Percentiles rank a stretch among this genome's conserved stretches.
These are phyloP conservation scores for Saccharomyces hybrid DNA, from an alignment of 1,139 yeast species.

Conservation along the genomic window DNA sequence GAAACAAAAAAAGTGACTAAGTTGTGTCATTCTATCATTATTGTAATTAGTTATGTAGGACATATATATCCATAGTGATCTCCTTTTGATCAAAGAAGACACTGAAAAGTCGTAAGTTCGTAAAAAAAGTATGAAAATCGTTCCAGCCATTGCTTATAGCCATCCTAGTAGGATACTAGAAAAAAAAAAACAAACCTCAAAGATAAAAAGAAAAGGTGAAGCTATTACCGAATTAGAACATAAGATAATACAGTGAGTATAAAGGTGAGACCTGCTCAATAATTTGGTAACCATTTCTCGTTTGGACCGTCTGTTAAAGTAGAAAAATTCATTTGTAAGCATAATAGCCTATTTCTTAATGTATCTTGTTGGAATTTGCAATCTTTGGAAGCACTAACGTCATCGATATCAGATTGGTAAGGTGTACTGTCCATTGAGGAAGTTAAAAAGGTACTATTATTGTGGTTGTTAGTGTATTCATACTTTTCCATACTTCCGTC, in stretches of 20 bases:
- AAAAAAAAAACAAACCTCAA: neutral
- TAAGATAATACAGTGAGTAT: neutral
- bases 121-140: neutral
- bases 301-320: neutral
- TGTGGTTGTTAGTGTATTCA: neutral
- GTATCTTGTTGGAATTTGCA: neutral
- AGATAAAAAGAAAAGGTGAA: neutral
- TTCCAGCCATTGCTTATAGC: neutral
- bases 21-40: neutral
- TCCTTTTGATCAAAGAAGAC: neutral
- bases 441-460: neutral
- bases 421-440: constrained; percentile 3
- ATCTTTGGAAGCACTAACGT: neutral
- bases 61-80: neutral
- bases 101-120: neutral
- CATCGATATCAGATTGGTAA: constrained; percentile 1
- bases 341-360: neutral
- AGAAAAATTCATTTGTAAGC: neutral
- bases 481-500: neutral
- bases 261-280: neutral
- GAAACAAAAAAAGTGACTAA: neutral
- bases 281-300: neutral
- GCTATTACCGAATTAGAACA: neutral
- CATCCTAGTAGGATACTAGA: neutral
- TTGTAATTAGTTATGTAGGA: neutral